Percentiles rank a stretch among this genome's conserved stretches.
Conservation (phyloP, 345 rosid genomes). For the Eucalyptus sideroxylon region DNA sequence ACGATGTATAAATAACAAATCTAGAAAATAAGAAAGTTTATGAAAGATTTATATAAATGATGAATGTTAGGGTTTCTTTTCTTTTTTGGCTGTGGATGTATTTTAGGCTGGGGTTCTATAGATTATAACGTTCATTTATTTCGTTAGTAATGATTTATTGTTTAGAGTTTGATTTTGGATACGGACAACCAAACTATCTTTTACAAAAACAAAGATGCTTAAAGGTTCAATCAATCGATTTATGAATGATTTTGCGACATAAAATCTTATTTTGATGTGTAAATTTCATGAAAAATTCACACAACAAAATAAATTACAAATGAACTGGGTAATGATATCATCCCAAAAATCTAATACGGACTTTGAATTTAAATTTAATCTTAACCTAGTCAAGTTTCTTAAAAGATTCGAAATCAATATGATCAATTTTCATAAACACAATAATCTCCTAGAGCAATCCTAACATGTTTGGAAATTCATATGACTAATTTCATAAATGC, state of each 20-base stretch:
- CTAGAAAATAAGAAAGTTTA: not conserved
- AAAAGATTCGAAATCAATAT: rapidly evolving
- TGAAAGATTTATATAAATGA: not conserved
- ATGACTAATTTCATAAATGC: not conserved
- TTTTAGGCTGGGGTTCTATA: not conserved
- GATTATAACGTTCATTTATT: not conserved
- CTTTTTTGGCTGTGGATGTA: not conserved
- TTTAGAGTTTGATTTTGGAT: not conserved
- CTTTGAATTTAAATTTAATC: not conserved
- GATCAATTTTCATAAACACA: not conserved
- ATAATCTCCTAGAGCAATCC: not conserved
- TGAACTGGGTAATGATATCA: not conserved
- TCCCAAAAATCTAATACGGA: rapidly evolving
- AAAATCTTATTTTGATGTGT: not conserved
- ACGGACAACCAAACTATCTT: not conserved
- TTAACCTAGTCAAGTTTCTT: rapidly evolving
- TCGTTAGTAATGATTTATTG: not conserved
- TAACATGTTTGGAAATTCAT: not conserved
- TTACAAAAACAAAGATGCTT: rapidly evolving
- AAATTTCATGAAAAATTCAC: not conserved
- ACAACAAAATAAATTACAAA: not conserved
- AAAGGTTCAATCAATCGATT: not conserved
- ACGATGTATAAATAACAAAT: not conserved
- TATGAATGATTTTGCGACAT: not conserved
- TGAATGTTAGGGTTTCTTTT: not conserved